A percentile compares a stretch with the other conserved stretches of the same genome.
Conservation (phyloP, 2,329 filamentous ascomycete genomes). For the Exophiala sp. region DNA sequence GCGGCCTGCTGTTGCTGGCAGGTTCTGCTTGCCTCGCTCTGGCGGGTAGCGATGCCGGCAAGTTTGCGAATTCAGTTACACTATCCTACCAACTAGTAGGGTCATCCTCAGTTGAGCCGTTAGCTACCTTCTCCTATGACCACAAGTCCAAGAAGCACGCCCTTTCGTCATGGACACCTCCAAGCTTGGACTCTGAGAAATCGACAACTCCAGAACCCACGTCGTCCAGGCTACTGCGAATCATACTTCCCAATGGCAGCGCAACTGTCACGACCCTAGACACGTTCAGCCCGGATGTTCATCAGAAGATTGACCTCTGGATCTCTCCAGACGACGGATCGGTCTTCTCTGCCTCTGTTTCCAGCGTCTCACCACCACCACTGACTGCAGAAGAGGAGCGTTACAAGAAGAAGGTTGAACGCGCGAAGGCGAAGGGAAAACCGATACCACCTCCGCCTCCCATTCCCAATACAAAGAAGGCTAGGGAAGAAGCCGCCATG, state of each 20-base stretch:
- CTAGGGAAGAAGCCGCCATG: slow-evolving; percentile 22
- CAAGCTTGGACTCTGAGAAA: slow-evolving; percentile 21
- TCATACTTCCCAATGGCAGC: slow-evolving; percentile 30
- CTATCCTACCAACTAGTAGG: slow-evolving; percentile 27
- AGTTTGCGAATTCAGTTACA: slow-evolving; percentile 24
- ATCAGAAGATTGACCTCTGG: slow-evolving; percentile 38
- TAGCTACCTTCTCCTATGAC: slow-evolving; percentile 41
- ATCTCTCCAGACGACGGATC: slow-evolving; percentile 37
- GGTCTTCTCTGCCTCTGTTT: slow-evolving; percentile 35
- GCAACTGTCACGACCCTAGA: slow-evolving; percentile 38
- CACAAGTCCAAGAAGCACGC: slow-evolving; percentile 34
- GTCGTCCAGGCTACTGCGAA: slow-evolving; percentile 49
- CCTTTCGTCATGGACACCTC: slow-evolving; percentile 38
- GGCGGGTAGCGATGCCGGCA: slow-evolving; percentile 13
- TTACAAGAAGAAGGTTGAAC: slow-evolving; percentile 23
- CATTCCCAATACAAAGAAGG: slow-evolving; percentile 24
- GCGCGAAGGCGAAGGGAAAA: slow-evolving; percentile 25
- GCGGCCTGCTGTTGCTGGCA: slow-evolving; percentile 15
- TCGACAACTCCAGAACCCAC: slow-evolving; percentile 37
- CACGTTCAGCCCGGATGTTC: slow-evolving; percentile 30
- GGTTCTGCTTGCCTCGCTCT: slow-evolving; percentile 5
- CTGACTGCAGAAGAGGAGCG: slow-evolving; percentile 22
- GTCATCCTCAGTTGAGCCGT: slow-evolving; percentile 24
- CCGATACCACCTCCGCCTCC: slow-evolving; percentile 23
- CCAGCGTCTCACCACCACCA: slow-evolving; percentile 22